Evolutionary conservation across 2,329 filamentous ascomycete genomes (phyloP), one percentile per base, ranked within the genome.

Genomic region (Botrytis fragariae): DNA sequence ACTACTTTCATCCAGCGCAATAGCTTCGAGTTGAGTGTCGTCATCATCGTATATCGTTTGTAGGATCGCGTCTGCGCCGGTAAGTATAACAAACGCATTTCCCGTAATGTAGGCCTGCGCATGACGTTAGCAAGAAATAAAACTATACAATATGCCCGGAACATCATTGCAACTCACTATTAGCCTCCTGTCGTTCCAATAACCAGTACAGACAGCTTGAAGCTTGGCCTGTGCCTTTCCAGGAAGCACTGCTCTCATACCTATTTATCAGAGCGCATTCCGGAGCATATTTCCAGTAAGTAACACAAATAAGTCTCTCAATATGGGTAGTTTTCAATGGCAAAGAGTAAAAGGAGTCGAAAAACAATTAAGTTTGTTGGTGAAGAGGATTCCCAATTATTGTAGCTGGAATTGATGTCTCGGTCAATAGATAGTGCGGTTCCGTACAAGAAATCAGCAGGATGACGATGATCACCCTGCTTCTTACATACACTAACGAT

Each of bases 1-100:
- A 14, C 92, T 92, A 29, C 86, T 84, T 80, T 97, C 92, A 79
- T 98, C 93, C 75, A 98, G 88, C 44, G 90, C 88, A 76, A 98
- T 89, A 42, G 94, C 92, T 76, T 94, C 88, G 42, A 98, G 84
- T 57, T 78, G 74, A 10, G 45, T 82, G 81, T 87, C 85, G 77
- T 93, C 89, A 79, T 97, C 92, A 79, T 96, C 91, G 84, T 97
- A 97, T 77, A 97, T 92, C 6, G 95, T 98, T 82, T 99, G 96
- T 48, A 97, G 83, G 76, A 98, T 89, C 72, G 88, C 88, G 75
- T 91, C 87, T 70, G 93, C 88, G 69, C 90, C 92, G 80, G 89
- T 88, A 77, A 98, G 90, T 79, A 99, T 91, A 71, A 96, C 90
- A 76, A 98, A 89, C 75, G 93, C 93, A 83, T 92, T 93, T 79